Evolutionary conservation across 2,329 filamentous ascomycete species (phyloP).

Genomic region (Pseudophaeomoniella oleicola): DNA sequence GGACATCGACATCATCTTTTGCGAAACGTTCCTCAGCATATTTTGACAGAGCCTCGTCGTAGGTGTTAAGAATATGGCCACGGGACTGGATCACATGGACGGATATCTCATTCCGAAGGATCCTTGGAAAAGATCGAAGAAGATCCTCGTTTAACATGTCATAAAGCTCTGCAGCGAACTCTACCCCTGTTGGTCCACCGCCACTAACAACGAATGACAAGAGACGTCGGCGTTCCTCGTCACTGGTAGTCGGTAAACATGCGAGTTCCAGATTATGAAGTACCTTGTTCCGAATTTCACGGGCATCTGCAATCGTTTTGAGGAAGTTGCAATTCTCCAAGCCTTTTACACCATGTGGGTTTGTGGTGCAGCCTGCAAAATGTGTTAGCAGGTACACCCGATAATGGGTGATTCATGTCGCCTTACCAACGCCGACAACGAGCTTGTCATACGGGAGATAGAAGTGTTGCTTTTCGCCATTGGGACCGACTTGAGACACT

Average conservation of each 20-base stretch:
- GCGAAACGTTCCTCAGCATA: conserved; percentile 86
- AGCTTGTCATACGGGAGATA: conserved; percentile 97
- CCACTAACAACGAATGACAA: conserved; percentile 94
- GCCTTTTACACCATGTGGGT: conserved; percentile 89
- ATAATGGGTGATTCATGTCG: background rate
- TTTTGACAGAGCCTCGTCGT: conserved; percentile 83
- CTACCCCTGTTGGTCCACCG: conserved; percentile 89
- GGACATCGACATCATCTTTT: conserved; percentile 78
- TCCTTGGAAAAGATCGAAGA: conserved; percentile 64
- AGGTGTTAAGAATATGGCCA: conserved; percentile 92
- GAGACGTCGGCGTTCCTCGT: conserved; percentile 73
- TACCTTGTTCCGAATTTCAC: conserved; percentile 74
- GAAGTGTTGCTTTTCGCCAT: conserved; percentile 64
- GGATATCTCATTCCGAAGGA: conserved; percentile 93
- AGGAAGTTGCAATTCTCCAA: conserved; percentile 88
- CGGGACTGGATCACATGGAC: conserved; percentile 94
- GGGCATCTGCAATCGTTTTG: conserved; percentile 87
- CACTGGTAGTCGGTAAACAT: conserved; percentile 79
- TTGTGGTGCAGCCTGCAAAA: conserved; percentile 59
- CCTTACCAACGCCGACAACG: conserved; percentile 62
- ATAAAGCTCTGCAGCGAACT: conserved; percentile 92
- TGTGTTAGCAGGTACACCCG: conserved; percentile 13
- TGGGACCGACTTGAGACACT: conserved; percentile 55
- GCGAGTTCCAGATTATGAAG: conserved; percentile 81
- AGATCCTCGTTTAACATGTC: conserved; percentile 95